Base-by-base conservation (phyloP, 768 basidiomycete genomes). In the Rhodocollybia butyracea region DNA sequence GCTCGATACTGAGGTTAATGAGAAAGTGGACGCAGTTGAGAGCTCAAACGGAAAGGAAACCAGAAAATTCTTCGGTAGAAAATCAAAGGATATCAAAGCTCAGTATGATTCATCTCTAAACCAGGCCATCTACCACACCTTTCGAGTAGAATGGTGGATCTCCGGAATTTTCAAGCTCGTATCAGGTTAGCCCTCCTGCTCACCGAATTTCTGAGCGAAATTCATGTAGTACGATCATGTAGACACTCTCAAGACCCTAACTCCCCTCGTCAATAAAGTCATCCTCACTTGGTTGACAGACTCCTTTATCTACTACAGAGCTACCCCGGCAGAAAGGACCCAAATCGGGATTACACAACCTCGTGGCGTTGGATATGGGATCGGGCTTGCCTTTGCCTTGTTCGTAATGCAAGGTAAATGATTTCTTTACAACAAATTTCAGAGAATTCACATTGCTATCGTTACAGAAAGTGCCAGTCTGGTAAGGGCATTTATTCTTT, bases 361-460 rank as follows among this genome's bases (percentile, higher is more conserved):
- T 5, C 67, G 63, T 27, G 73, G 74, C 7, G 70, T 83, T 15
- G 81, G 81, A 0, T 79, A 77, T 63, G 81, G 81, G 0, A 76
- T 83, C 45, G 82, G 81, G 3, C 61, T 82, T 2, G 80, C 75
- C 3, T 66, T 80, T 40, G 81, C 70, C 5, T 59, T 82, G 13
- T 81, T 80, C 56, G 70, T 64, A 2, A 83, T 82, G 81, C 80
- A 81, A 70, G 76, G 79, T 34, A 36, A 21, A 21, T 76, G 48
- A 38, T 38, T 60, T 58, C 42, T 21, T 54, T 51, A 21, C 51
- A 21, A 61, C 46, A 24, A 54, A 46, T 30, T 17, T 34, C 29
- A 6, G 19, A 24, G 3, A 24, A 7, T 26, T 21, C 41, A n/a
- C 45, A 47, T 40, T 42, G 17, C 10, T 46, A 59, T 26, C 50